These are phyloP conservation scores for Globisporangium abappressorium DNA, from an alignment of 352 stramenopile genomes.

Conservation along the genomic window DNA sequence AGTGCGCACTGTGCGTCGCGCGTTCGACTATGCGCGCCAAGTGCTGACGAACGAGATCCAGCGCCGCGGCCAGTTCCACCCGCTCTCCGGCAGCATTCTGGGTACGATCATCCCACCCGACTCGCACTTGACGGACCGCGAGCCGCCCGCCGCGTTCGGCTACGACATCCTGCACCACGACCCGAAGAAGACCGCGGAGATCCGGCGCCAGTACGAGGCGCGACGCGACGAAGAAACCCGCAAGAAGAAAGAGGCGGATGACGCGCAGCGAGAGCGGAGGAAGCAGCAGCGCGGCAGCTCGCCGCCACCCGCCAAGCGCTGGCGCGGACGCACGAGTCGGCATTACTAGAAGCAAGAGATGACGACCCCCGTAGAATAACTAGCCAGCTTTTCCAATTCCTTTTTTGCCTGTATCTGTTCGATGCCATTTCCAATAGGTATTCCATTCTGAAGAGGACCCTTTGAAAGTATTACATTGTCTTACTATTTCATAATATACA, in stretches of 20 bases:
- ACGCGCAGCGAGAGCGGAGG: constrained; percentile 25
- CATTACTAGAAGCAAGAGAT: constrained; percentile 26
- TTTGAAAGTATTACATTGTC: not conserved
- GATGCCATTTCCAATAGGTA: not conserved
- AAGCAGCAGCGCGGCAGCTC: constrained; percentile 25
- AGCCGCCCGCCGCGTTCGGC: constrained; percentile 51
- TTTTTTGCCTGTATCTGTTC: not conserved
- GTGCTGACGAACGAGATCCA: constrained; percentile 74
- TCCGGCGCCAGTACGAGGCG: constrained; percentile 60
- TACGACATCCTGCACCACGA: constrained; percentile 74
- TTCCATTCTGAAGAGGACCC: too few relatives aligned
- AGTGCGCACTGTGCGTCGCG: constrained; percentile 86
- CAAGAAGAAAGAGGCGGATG: constrained; percentile 42
- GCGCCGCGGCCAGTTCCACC: constrained; percentile 61
- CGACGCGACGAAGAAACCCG: constrained; percentile 50
- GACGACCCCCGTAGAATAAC: constrained; percentile 1
- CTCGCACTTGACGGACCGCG: constrained; percentile 57
- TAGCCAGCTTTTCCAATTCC: not conserved
- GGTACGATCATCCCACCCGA: constrained; percentile 73
- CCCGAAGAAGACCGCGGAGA: constrained; percentile 59
- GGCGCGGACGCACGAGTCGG: constrained; percentile 42
- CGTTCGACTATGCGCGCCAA: constrained; percentile 87
- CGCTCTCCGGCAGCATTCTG: constrained; percentile 64
- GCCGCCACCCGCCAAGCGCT: constrained; percentile 58
- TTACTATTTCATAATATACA: not conserved